Evolutionary conservation across 108 stramenopile species (phyloP).

Genomic region (Parmales sp.): DNA sequence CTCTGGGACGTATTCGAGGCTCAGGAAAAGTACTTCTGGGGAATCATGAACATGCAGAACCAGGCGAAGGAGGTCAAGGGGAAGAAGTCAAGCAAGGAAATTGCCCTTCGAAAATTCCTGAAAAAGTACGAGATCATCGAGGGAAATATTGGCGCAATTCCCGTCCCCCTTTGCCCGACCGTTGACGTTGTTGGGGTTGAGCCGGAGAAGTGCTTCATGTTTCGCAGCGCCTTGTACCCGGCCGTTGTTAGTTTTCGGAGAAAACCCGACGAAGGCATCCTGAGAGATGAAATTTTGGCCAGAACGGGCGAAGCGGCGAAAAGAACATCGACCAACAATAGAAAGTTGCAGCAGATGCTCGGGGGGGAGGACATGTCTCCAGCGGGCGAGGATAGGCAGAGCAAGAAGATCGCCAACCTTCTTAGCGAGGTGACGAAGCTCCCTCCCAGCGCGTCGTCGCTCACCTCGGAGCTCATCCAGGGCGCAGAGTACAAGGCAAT

Average conservation of each 20-base stretch:
- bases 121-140: background rate
- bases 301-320: background rate
- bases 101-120: conserved; percentile 32
- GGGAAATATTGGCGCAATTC: conserved; percentile 28
- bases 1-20: conserved; percentile 64
- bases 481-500: conserved; percentile 62
- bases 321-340: conserved; percentile 8
- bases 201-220: conserved; percentile 61
- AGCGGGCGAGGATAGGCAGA: background rate
- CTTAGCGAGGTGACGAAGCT: background rate
- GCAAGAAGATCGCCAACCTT: background rate
- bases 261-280: background rate
- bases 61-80: conserved; percentile 51
- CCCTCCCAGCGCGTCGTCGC: background rate
- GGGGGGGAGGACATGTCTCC: background rate
- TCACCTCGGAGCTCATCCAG: background rate
- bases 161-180: conserved; percentile 81
- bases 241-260: conserved; percentile 72
- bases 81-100: conserved; percentile 81
- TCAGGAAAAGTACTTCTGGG: conserved; percentile 68
- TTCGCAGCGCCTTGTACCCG: conserved; percentile 90
- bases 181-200: conserved; percentile 63
- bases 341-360: background rate
- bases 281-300: conserved; percentile 1
- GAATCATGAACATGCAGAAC: conserved; percentile 66